phyloP scores from a whole-genome alignment of 2,329 filamentous ascomycete genomes.

The Coleophoma cylindrospora region DNA sequence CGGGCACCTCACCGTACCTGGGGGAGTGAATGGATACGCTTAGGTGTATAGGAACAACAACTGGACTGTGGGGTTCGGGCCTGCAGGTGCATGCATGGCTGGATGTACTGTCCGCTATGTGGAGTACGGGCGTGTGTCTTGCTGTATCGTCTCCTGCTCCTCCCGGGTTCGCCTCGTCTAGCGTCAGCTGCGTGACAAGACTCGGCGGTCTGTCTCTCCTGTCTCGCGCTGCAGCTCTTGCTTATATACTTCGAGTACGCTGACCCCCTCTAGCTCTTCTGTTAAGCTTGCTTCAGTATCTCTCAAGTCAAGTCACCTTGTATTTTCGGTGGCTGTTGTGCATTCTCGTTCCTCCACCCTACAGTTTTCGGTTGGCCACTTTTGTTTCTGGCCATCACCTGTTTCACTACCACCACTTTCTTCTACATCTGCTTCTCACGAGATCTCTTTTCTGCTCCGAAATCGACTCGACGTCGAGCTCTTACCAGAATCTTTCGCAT shows the following conservation, averaged over 20 bases:
- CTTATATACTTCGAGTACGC: not conserved
- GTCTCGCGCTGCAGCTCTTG: not conserved
- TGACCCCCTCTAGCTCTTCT: not conserved
- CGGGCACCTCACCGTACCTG: not conserved
- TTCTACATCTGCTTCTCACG: no score
- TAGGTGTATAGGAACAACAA: not conserved
- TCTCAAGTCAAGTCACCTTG: not conserved
- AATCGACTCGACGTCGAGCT: no score
- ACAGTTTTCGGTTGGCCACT: no score
- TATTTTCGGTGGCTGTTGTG: not conserved
- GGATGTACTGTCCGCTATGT: no score
- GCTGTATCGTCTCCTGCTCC: not conserved
- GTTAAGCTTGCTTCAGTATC: not conserved
- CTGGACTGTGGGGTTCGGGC: constrained; percentile 1
- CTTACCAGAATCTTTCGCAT: no score
- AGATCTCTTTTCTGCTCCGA: no score
- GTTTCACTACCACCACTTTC: no score
- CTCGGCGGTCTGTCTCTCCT: not conserved
- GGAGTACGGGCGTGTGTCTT: no score
- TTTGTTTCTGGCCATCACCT: no score
- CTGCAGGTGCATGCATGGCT: not conserved
- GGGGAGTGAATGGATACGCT: no score
- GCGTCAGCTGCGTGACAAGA: not conserved
- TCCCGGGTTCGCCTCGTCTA: constrained; percentile 4
- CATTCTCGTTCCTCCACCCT: not conserved